These are phyloP conservation scores for Annulohypoxylon moriforme DNA, from an alignment of 495 filamentous ascomycete genomes.

Conservation along the genomic window DNA sequence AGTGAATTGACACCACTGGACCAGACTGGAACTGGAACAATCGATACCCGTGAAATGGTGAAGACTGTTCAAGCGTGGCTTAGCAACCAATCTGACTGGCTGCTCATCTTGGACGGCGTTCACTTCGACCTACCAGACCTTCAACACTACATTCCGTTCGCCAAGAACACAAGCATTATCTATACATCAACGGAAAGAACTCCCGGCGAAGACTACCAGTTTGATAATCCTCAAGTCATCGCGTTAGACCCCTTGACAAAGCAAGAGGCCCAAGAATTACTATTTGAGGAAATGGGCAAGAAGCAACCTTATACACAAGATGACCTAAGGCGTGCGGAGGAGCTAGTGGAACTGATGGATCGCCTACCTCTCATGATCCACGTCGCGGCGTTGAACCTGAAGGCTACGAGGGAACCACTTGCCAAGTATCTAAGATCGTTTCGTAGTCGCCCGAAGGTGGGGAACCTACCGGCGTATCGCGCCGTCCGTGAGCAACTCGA, in stretches of 20 bases:
- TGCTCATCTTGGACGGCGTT: slow-evolving; percentile 80
- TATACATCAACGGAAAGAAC: slow-evolving; percentile 79
- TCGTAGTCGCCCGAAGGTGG: slow-evolving; percentile 72
- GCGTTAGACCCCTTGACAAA: slow-evolving; percentile 67
- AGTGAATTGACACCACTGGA: slow-evolving; percentile 53
- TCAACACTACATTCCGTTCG: slow-evolving; percentile 75
- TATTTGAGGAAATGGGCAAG: slow-evolving; percentile 64
- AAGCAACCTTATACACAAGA: slow-evolving; percentile 67
- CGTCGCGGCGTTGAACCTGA: slow-evolving; percentile 79
- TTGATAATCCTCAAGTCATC: slow-evolving; percentile 80
- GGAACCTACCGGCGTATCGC: slow-evolving; percentile 72
- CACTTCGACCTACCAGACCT: slow-evolving; percentile 73
- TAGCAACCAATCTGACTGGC: slow-evolving; percentile 74
- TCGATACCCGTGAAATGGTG: slow-evolving; percentile 66
- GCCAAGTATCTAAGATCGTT: slow-evolving; percentile 77
- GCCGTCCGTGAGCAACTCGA: slow-evolving; percentile 77
- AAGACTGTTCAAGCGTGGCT: slow-evolving; percentile 76
- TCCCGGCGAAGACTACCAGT: slow-evolving; percentile 72
- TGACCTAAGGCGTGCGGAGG: slow-evolving; percentile 69
- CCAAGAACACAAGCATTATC: slow-evolving; percentile 74
- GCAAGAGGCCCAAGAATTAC: slow-evolving; percentile 58
- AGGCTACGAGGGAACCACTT: slow-evolving; percentile 75
- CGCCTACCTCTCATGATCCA: slow-evolving; percentile 82
- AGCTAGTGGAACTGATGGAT: slow-evolving; percentile 76
- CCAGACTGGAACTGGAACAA: slow-evolving; percentile 53